These are phyloP conservation scores for Globisporangium carolinianum DNA, from an alignment of 352 stramenopile genomes.

Conservation along the genomic window DNA sequence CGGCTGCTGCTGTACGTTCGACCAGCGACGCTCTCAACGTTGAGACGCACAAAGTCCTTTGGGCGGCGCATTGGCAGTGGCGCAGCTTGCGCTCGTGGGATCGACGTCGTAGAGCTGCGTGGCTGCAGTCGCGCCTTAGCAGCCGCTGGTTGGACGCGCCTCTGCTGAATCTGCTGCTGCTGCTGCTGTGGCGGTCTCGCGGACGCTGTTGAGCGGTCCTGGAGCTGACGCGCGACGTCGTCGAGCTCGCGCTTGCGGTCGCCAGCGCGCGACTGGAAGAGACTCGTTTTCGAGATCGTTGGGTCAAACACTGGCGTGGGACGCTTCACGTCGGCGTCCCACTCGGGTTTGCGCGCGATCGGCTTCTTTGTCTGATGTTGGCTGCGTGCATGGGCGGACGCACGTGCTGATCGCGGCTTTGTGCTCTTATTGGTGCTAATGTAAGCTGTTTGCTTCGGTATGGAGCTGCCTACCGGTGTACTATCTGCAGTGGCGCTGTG, in stretches of 20 bases:
- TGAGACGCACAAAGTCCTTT: conserved; percentile 54
- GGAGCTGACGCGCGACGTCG: conserved; percentile 9
- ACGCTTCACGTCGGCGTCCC: conserved; percentile 34
- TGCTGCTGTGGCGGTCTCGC: neutral
- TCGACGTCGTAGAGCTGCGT: no score
- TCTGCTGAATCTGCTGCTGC: neutral
- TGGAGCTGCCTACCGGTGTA: no score
- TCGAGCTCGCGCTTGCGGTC: conserved; percentile 27
- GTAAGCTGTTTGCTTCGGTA: neutral
- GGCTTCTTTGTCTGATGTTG: neutral
- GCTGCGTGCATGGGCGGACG: no score
- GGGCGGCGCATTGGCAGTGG: conserved; percentile 11
- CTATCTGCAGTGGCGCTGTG: neutral
- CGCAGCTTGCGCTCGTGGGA: neutral
- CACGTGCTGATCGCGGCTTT: no score
- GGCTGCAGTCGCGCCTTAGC: no score
- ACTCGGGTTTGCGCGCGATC: conserved; percentile 22
- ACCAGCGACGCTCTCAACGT: conserved; percentile 46
- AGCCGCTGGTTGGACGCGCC: no score
- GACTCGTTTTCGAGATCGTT: conserved; percentile 38
- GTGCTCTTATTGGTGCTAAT: neutral
- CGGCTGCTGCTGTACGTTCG: conserved; percentile 12
- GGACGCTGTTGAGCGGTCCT: neutral
- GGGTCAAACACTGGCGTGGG: conserved; percentile 33
- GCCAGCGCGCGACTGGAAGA: conserved; percentile 41